Evolutionary conservation across 1,139 yeast species (phyloP).

Genomic region (Sugiyamaella novakii): DNA sequence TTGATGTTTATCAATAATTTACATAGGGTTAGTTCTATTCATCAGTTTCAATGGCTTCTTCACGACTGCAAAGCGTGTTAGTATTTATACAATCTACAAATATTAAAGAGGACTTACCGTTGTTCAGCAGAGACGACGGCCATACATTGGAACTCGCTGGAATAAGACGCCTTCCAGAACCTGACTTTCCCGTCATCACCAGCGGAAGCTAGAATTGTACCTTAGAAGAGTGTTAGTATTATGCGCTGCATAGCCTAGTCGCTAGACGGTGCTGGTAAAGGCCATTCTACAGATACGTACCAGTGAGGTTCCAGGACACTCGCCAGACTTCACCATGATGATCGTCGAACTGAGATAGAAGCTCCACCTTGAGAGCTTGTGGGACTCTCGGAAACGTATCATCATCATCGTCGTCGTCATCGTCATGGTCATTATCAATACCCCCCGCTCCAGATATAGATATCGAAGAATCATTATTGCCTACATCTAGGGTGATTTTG

Average conservation of each 20-base stretch:
- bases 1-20: no score
- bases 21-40: no score
- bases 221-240: constrained; percentile 11
- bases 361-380: constrained; percentile 46
- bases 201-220: constrained; percentile 87
- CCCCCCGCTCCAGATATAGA: constrained; percentile 5
- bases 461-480: constrained; percentile 12
- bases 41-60: constrained; percentile 17
- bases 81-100: neutral
- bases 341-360: constrained; percentile 63
- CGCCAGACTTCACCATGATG: constrained; percentile 94
- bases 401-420: constrained; percentile 40
- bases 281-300: constrained; percentile 23
- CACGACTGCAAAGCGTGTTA: constrained; percentile 8
- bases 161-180: constrained; percentile 86
- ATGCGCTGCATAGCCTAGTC: constrained; percentile 3
- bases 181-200: constrained; percentile 95
- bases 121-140: constrained; percentile 77
- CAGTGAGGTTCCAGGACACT: constrained; percentile 92
- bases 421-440: constrained; percentile 35
- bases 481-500: constrained; percentile 57
- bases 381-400: constrained; percentile 21
- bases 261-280: neutral
- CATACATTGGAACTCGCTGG: constrained; percentile 89
- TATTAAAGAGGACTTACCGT: constrained; percentile 22